A percentile compares a stretch with the other conserved stretches of the same genome.
Evolutionary conservation across 2,329 filamentous ascomycete genomes (phyloP).

Genomic region (Fusarium robinianum): DNA sequence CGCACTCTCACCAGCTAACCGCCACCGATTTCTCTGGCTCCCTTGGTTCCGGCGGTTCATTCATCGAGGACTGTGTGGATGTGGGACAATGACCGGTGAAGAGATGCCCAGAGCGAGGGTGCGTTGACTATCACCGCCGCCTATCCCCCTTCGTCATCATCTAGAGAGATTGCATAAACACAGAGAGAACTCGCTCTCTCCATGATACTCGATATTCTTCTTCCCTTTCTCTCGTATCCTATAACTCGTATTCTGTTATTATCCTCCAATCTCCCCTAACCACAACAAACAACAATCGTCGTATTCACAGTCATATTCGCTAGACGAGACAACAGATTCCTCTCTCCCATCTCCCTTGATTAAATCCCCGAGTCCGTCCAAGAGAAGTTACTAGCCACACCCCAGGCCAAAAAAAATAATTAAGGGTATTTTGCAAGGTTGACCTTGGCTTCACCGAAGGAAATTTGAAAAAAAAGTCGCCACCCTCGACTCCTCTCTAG

Average conservation of each 20-base stretch:
- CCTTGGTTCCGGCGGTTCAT: too few relatives aligned
- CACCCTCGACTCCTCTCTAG: constrained; percentile 19
- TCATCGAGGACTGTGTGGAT: too few relatives aligned
- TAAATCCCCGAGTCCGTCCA: constrained; percentile 24
- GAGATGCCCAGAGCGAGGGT: too few relatives aligned
- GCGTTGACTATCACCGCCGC: constrained; percentile 16
- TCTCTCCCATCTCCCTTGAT: constrained; percentile 5
- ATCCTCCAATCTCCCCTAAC: too few relatives aligned
- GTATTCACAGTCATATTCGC: too few relatives aligned
- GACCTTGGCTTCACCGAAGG: constrained; percentile 27
- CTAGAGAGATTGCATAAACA: constrained; percentile 24
- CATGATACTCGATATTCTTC: neutral
- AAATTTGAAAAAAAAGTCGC: constrained; percentile 28
- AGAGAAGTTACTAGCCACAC: too few relatives aligned
- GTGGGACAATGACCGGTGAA: too few relatives aligned
- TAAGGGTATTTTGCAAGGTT: constrained; percentile 27
- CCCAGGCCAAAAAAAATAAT: too few relatives aligned
- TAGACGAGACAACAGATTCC: too few relatives aligned
- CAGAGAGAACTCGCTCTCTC: constrained; percentile 1
- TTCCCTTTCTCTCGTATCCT: neutral
- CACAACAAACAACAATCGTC: too few relatives aligned
- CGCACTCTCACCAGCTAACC: too few relatives aligned
- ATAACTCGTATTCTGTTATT: constrained; percentile 7
- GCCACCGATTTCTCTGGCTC: too few relatives aligned
- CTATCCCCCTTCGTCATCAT: constrained; percentile 2